These are phyloP conservation scores for Punica granatum DNA, from an alignment of 345 rosid genomes.

Conservation along the genomic window DNA sequence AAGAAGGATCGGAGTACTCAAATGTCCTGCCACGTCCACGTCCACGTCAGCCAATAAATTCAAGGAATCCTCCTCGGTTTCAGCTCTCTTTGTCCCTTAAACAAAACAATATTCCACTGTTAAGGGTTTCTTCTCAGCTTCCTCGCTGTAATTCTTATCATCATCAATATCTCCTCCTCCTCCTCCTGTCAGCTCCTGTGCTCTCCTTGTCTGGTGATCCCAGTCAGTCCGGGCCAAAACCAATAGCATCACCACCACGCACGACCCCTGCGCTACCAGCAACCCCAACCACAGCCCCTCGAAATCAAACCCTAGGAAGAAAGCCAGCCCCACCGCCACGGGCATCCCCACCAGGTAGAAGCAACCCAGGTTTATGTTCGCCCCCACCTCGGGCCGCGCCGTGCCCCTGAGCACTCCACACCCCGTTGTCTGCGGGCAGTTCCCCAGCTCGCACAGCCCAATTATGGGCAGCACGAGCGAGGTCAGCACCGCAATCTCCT, in stretches of 20 bases:
- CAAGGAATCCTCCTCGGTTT: neutral
- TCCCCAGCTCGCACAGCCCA: constrained; percentile 28
- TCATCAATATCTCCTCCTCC: neutral
- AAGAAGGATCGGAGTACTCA: too few relatives aligned
- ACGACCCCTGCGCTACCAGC: constrained; percentile 20
- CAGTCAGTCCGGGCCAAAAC: constrained; percentile 17
- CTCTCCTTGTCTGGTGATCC: constrained; percentile 17
- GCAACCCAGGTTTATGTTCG: constrained; percentile 28
- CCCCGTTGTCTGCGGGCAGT: constrained; percentile 29
- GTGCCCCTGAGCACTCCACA: constrained; percentile 30
- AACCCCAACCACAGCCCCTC: constrained; percentile 22
- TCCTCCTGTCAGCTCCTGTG: constrained; percentile 13
- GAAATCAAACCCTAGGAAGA: constrained; percentile 13
- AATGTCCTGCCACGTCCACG: too few relatives aligned
- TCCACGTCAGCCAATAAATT: neutral
- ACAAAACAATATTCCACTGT: too few relatives aligned
- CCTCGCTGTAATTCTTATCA: neutral
- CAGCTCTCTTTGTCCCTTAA: neutral
- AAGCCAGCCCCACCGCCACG: constrained; percentile 21
- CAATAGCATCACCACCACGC: constrained; percentile 16
- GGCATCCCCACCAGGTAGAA: constrained; percentile 38
- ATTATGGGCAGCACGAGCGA: constrained; percentile 21
- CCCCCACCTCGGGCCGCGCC: constrained; percentile 36
- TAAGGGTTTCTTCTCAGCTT: neutral
- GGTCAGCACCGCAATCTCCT: constrained; percentile 15